Percentiles rank a stretch among this genome's conserved stretches.
Evolutionary conservation across 2,329 filamentous ascomycete species (phyloP).

Genomic region (Penicillium freii): DNA sequence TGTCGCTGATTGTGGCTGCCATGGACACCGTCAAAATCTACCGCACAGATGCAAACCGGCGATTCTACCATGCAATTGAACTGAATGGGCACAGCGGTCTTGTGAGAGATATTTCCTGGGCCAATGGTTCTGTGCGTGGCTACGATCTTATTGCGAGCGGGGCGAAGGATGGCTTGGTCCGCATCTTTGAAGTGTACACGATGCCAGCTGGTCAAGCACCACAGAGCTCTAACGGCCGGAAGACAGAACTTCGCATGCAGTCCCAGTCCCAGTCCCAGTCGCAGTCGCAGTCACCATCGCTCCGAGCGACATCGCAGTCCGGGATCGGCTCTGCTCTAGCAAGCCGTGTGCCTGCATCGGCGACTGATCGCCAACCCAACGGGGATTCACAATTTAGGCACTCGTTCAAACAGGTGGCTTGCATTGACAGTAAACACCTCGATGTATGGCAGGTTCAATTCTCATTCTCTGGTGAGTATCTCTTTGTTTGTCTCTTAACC

Average conservation of each 20-base stretch:
- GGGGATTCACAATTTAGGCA: slow-evolving; percentile 43
- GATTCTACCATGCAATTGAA: slow-evolving; percentile 82
- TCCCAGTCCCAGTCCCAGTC: slow-evolving; percentile 27
- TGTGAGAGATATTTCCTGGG: slow-evolving; percentile 88
- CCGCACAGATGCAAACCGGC: slow-evolving; percentile 69
- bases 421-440: slow-evolving; percentile 45
- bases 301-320: slow-evolving; percentile 38
- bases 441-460: slow-evolving; percentile 48
- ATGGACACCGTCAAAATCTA: slow-evolving; percentile 83
- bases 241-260: slow-evolving; percentile 24
- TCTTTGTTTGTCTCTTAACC: neutral
- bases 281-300: slow-evolving; percentile 30
- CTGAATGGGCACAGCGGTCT: slow-evolving; percentile 71
- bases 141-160: slow-evolving; percentile 90
- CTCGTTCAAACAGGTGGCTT: slow-evolving; percentile 43
- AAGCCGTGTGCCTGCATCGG: slow-evolving; percentile 32
- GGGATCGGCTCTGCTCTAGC: slow-evolving; percentile 45
- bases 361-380: slow-evolving; percentile 33
- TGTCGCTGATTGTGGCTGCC: slow-evolving; percentile 80
- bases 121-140: slow-evolving; percentile 82
- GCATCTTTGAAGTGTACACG: slow-evolving; percentile 71
- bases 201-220: slow-evolving; percentile 27
- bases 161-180: slow-evolving; percentile 84
- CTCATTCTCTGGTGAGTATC: slow-evolving; percentile 41
- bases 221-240: slow-evolving; percentile 29